phyloP scores from a whole-genome alignment of 164 flowering plant genomes.

The Cinnamomum micranthum region DNA sequence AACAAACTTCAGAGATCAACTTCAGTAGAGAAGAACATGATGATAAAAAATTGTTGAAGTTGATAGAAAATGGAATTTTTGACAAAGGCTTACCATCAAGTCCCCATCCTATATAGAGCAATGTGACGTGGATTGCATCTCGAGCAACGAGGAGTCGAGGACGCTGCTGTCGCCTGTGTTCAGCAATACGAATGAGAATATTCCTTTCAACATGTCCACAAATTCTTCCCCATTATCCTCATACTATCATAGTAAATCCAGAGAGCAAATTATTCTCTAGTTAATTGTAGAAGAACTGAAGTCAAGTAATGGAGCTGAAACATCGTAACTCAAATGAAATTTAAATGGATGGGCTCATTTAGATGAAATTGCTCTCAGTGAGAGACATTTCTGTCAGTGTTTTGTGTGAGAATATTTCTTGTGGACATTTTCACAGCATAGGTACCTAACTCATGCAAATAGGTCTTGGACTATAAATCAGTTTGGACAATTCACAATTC shows the following conservation, averaged over 20 bases:
- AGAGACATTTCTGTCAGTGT: background rate
- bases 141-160: constrained; percentile 78
- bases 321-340: background rate
- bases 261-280: background rate
- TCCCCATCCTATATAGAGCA: constrained; percentile 96
- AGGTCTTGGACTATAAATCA: no score
- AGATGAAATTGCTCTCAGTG: background rate
- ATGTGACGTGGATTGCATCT: constrained; percentile 89
- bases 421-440: background rate
- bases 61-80: background rate
- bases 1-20: background rate
- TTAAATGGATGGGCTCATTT: background rate
- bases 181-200: constrained; percentile 85
- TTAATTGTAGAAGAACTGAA: background rate
- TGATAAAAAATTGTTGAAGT: background rate
- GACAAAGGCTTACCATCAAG: constrained; percentile 60
- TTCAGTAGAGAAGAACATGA: background rate
- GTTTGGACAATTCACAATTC: no score
- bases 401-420: background rate
- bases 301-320: background rate
- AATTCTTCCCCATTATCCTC: constrained; percentile 85
- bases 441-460: no score
- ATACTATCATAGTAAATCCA: constrained; percentile 37
- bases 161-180: constrained; percentile 87
- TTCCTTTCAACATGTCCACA: constrained; percentile 91